phyloP scores from a whole-genome alignment of 495 filamentous ascomycete genomes.

The Barbatosphaeria neglecta region DNA sequence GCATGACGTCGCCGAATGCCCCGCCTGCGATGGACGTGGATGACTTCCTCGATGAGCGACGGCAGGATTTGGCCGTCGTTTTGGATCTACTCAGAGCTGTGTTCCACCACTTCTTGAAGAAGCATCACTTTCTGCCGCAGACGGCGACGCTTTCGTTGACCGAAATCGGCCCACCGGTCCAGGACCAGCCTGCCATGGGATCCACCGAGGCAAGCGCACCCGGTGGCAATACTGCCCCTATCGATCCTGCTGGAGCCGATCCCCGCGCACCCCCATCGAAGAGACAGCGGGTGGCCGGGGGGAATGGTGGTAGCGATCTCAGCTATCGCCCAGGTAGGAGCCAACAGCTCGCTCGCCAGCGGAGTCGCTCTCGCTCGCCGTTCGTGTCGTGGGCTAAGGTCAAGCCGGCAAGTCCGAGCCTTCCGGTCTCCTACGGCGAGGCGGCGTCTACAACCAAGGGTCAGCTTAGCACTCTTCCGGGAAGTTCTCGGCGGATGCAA shows the following conservation, averaged over 20 bases:
- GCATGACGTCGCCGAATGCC: conserved; percentile 14
- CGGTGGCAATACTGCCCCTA: no score
- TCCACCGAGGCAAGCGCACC: not conserved
- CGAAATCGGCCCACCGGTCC: not conserved
- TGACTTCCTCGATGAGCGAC: conserved; percentile 24
- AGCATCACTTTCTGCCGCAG: conserved; percentile 50
- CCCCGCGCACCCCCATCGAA: not conserved
- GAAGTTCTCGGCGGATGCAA: no score
- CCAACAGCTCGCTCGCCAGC: not conserved
- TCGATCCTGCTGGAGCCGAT: no score
- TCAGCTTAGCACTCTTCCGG: not conserved
- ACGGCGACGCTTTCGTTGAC: conserved; percentile 10
- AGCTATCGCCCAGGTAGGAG: not conserved
- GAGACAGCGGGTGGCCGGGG: not conserved
- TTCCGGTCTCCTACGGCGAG: not conserved
- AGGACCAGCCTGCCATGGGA: not conserved
- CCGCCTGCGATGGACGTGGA: conserved; percentile 11
- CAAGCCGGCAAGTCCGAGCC: conserved; percentile 37
- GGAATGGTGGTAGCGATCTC: not conserved
- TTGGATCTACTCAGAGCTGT: conserved; percentile 52
- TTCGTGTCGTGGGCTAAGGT: conserved; percentile 59
- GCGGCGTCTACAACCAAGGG: not conserved
- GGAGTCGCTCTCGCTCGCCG: conserved; percentile 16
- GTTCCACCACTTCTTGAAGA: conserved; percentile 54
- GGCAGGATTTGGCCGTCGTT: conserved; percentile 28